phyloP scores from a whole-genome alignment of 2,329 filamentous ascomycete species.

The Pseudogymnoascus sp. region DNA sequence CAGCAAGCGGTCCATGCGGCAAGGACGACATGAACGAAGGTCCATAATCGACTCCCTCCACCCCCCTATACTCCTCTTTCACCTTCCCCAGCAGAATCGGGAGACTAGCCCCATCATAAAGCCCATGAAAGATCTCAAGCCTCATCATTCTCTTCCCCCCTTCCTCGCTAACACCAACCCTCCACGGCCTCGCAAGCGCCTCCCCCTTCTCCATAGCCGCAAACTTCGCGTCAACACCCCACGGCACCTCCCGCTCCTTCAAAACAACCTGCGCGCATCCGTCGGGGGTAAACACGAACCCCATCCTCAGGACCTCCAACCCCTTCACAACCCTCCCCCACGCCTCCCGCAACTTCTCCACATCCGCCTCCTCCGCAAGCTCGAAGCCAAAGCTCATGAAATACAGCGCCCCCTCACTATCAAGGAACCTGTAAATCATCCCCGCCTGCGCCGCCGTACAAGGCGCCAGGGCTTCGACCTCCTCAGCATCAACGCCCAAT shows the following conservation, averaged over 20 bases:
- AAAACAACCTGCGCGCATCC: slow-evolving; percentile 70
- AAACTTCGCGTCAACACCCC: slow-evolving; percentile 29
- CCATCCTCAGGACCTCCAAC: slow-evolving; percentile 62
- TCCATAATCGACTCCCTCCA: slow-evolving; percentile 25
- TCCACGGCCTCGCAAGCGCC: slow-evolving; percentile 24
- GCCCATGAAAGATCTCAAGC: slow-evolving; percentile 71
- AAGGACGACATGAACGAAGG: slow-evolving; percentile 61
- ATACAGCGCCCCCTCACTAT: slow-evolving; percentile 54
- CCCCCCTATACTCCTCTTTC: slow-evolving; percentile 40
- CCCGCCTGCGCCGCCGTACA: slow-evolving; percentile 84
- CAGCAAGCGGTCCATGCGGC: slow-evolving; percentile 58
- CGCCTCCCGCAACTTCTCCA: slow-evolving; percentile 42
- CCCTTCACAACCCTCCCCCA: slow-evolving; percentile 48
- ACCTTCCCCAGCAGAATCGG: slow-evolving; percentile 58
- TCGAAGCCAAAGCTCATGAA: slow-evolving; percentile 67
- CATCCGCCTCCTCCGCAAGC: slow-evolving; percentile 40
- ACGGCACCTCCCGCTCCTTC: slow-evolving; percentile 36
- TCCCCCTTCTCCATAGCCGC: slow-evolving; percentile 18
- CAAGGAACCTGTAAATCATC: slow-evolving; percentile 66
- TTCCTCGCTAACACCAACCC: slow-evolving; percentile 13
- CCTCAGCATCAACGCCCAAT: slow-evolving; percentile 41
- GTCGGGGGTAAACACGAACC: slow-evolving; percentile 64
- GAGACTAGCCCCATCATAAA: slow-evolving; percentile 82
- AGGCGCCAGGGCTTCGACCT: slow-evolving; percentile 68
- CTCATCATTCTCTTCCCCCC: slow-evolving; percentile 35